Percentiles rank a stretch among this genome's conserved stretches.
These are phyloP conservation scores for Besnoitia besnoiti DNA, from an alignment of 169 alveolate genomes.

Conservation along the genomic window DNA sequence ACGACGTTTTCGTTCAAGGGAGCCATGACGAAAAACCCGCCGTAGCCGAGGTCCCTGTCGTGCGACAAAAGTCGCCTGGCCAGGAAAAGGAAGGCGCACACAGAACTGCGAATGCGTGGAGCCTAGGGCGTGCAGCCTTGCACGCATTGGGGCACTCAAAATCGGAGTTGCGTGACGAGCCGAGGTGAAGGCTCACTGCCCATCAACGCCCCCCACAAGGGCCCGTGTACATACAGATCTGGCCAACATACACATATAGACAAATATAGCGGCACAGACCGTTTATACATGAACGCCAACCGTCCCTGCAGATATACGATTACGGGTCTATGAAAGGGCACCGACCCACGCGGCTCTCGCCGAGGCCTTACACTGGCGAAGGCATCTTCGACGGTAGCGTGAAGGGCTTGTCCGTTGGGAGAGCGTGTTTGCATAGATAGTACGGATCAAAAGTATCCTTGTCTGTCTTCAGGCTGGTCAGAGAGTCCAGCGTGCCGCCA, in stretches of 20 bases:
- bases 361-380: not conserved
- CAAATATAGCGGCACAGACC: too few relatives aligned
- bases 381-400: not conserved
- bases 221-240: too few relatives aligned
- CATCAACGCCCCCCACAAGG: too few relatives aligned
- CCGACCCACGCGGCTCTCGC: too few relatives aligned
- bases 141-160: too few relatives aligned
- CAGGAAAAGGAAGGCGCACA: not conserved
- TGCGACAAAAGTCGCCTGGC: constrained; percentile 14
- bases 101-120: not conserved
- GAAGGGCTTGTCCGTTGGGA: not conserved
- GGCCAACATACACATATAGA: too few relatives aligned
- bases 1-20: constrained; percentile 61
- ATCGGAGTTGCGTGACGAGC: too few relatives aligned
- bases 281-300: too few relatives aligned
- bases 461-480: not conserved
- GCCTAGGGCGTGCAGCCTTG: not conserved
- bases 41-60: constrained; percentile 56
- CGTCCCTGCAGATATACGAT: too few relatives aligned
- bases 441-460: constrained; percentile 5
- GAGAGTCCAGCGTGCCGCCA: constrained; percentile 51
- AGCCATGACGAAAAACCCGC: constrained; percentile 46
- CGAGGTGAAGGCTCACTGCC: too few relatives aligned
- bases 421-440: constrained; percentile 11
- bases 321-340: too few relatives aligned